phyloP scores from a whole-genome alignment of 225 moss, liverwort and hornwort species.

The Asterella californica region DNA sequence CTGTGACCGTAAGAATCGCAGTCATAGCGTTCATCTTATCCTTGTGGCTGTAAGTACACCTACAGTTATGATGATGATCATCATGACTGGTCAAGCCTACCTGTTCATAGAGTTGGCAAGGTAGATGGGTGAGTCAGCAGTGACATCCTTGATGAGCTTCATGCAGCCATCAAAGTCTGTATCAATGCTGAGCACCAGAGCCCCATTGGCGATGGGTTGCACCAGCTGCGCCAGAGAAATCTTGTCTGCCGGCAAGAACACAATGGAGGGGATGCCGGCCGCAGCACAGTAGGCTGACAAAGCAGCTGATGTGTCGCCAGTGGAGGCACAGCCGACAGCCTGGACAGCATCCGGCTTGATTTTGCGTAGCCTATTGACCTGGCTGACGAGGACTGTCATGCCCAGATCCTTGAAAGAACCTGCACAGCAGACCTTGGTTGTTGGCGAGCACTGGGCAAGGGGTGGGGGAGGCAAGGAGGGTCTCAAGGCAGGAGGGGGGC shows the following conservation, averaged over 20 bases:
- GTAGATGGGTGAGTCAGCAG: slow-evolving; percentile 47
- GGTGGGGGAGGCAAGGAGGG: no score
- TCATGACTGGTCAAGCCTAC: no score
- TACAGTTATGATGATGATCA: no score
- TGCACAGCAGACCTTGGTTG: no score
- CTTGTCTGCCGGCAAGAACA: slow-evolving; percentile 46
- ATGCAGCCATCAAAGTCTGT: slow-evolving; percentile 53
- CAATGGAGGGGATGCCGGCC: slow-evolving; percentile 47
- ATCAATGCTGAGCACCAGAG: slow-evolving; percentile 45
- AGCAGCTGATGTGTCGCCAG: slow-evolving; percentile 50
- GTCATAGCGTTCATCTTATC: no score
- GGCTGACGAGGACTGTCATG: slow-evolving; percentile 50
- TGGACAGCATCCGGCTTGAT: slow-evolving; percentile 38
- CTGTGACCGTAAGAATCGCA: no score
- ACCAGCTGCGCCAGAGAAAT: slow-evolving; percentile 50
- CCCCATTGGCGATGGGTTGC: slow-evolving; percentile 51
- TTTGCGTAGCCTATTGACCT: slow-evolving; percentile 43
- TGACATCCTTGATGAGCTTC: slow-evolving; percentile 47
- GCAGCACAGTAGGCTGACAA: slow-evolving; percentile 47
- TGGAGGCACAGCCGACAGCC: slow-evolving; percentile 51
- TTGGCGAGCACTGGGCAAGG: no score
- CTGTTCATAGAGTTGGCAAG: slow-evolving; percentile 51
- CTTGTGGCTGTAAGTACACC: no score
- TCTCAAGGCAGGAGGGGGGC: no score
- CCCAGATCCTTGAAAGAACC: slow-evolving; percentile 51